These are phyloP conservation scores for Delitschia confertaspora DNA, from an alignment of 495 filamentous ascomycete genomes.

Conservation along the genomic window DNA sequence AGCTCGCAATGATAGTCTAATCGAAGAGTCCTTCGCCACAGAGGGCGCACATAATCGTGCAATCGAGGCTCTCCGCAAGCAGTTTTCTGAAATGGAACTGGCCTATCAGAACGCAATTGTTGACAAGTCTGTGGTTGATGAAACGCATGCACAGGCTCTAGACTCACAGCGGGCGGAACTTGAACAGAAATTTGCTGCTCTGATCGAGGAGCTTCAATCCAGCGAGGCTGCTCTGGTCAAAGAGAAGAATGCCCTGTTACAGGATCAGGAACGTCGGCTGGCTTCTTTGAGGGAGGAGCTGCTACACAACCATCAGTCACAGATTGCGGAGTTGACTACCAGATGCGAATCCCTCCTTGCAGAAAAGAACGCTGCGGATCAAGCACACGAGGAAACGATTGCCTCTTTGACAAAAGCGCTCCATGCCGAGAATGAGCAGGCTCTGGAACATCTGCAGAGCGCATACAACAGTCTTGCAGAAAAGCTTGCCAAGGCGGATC, in stretches of 20 bases:
- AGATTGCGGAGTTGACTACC: conserved; percentile 10
- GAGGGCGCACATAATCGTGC: conserved; percentile 3
- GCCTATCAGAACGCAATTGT: conserved; percentile 1
- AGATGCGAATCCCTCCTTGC: conserved; percentile 19
- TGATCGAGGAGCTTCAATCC: conserved; percentile 18
- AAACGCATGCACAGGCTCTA: conserved; percentile 6
- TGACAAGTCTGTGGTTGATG: conserved; percentile 13
- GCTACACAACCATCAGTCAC: conserved; percentile 5
- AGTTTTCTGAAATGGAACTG: conserved; percentile 4
- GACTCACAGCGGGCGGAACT: conserved; percentile 12
- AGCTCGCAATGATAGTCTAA: conserved; percentile 14
- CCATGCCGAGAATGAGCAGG: conserved; percentile 15
- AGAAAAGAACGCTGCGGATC: conserved; percentile 11
- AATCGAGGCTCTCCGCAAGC: conserved; percentile 2
- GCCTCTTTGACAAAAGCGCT: conserved; percentile 18
- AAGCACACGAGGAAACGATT: conserved; percentile 19
- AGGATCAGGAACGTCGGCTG: conserved; percentile 3
- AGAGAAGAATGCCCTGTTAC: conserved; percentile 7
- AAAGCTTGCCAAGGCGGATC: conserved; percentile 14
- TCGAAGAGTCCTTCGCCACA: conserved; percentile 12
- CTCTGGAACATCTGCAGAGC: conserved; percentile 6
- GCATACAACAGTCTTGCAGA: conserved; percentile 11
- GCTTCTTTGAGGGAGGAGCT: conserved; percentile 5
- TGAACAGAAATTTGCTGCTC: conserved; percentile 9
- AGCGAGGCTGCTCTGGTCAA: conserved; percentile 5